phyloP scores from a whole-genome alignment of 1,139 yeast genomes.

The Suhomyces kunorum region DNA sequence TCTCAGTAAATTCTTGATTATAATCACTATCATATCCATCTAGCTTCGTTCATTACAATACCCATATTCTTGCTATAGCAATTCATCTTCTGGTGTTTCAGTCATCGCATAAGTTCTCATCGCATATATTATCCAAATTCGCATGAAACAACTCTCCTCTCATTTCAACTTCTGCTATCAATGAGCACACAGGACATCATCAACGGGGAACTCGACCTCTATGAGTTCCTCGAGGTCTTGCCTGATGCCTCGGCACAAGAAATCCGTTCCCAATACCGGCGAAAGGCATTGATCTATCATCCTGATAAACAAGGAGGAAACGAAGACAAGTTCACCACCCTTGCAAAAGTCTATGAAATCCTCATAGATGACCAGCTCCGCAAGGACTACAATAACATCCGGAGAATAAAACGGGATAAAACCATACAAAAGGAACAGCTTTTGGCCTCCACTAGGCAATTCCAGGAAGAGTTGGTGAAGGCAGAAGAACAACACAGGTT shows the following conservation, averaged over 20 bases:
- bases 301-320: conserved; percentile 53
- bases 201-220: conserved; percentile 37
- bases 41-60: too few relatives aligned
- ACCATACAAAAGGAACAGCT: conserved; percentile 18
- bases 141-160: not conserved
- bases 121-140: too few relatives aligned
- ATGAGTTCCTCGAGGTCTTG: conserved; percentile 32
- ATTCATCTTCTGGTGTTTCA: too few relatives aligned
- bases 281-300: conserved; percentile 25
- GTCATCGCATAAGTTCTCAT: too few relatives aligned
- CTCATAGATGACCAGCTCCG: conserved; percentile 34
- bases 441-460: conserved; percentile 30
- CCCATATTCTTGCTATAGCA: too few relatives aligned
- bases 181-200: conserved; percentile 19
- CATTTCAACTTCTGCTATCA: not conserved
- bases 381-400: conserved; percentile 37
- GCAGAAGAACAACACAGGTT: conserved; percentile 26
- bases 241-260: conserved; percentile 21
- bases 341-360: conserved; percentile 42
- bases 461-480: conserved; percentile 36
- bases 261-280: conserved; percentile 22
- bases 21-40: too few relatives aligned
- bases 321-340: conserved; percentile 39
- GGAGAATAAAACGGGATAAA: conserved; percentile 20
- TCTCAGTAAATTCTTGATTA: too few relatives aligned